Base-by-base conservation (phyloP, 2,329 filamentous ascomycete genomes). In the Trichoderma guizhouense region DNA sequence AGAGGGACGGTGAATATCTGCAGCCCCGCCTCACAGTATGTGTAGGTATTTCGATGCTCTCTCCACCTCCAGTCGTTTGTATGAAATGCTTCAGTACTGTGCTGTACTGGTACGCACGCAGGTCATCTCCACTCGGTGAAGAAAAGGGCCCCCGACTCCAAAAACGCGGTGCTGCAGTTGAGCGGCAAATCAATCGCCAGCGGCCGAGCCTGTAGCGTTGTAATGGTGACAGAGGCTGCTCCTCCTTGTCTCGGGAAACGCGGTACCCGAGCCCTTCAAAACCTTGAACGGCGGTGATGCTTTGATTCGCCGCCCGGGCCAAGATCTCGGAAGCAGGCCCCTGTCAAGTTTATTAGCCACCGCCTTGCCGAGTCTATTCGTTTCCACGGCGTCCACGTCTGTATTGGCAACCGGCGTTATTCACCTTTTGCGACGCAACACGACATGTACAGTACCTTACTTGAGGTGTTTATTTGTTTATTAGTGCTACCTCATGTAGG, bases 221-320 rank as follows among this genome's bases (percentile, higher is more conserved):
- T 60, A 61, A 55, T 55, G 60, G 68, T 60, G 30, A 55, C 43
- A 26, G 39, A 12, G 4, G 53, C 66, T 61, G n/a, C 32, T 57
- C 65, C 68, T 64, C 60, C 32, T 70, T 43, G 51, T 64, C 68
- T 71, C 68, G 68, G 68, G 68, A 71, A 47, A 30, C 68, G 68
- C 68, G 68, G 68, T 71, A 71, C 55, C 51, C n/a, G 39, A 24
- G 18, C 39, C 39, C 66, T 69, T 57, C 39, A 69, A 61, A 69
- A 69, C 21, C 47, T 53, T 69, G 57, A 62, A 21, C 28, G 39
- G 57, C 66, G 21, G 66, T 21, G 66, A 36, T 69, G 66, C 57
- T 69, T 69, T 69, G 66, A 69, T 69, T 69, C 66, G 66, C 57
- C 26, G 66, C 47, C 26, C 66, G 21, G 66, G 66, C 66, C 55